A percentile compares a stretch with the other conserved stretches of the same genome.
phyloP scores from a whole-genome alignment of 495 filamentous ascomycete species.

The Hyaloscypha variabilis region DNA sequence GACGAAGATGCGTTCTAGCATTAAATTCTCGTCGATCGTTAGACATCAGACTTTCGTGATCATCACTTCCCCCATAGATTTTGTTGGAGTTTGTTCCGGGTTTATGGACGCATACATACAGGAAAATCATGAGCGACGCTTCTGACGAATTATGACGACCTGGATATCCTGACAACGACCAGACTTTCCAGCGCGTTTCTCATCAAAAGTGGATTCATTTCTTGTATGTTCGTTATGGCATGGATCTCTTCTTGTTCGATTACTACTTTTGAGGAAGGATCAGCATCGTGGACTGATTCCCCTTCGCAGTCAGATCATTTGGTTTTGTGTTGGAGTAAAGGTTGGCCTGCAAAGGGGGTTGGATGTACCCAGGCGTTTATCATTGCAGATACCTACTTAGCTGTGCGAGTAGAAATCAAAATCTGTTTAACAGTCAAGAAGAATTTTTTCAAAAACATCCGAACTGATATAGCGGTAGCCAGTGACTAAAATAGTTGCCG shows the following conservation, averaged over 20 bases:
- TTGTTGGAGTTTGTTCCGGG: slow-evolving; percentile 1
- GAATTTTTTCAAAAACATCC: background rate
- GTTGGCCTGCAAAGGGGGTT: slow-evolving; percentile 15
- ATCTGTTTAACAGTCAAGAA: background rate
- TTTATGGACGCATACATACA: slow-evolving; percentile 8
- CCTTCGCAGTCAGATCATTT: slow-evolving; percentile 12
- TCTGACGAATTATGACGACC: slow-evolving; percentile 14
- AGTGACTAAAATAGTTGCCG: background rate
- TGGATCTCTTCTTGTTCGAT: slow-evolving; percentile 27
- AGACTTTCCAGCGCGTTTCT: slow-evolving; percentile 4
- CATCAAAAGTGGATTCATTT: slow-evolving; percentile 21
- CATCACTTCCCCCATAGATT: background rate
- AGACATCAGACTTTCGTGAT: background rate
- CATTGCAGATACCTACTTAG: background rate
- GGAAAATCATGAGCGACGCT: slow-evolving; percentile 19
- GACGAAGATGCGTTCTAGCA: slow-evolving; percentile 54
- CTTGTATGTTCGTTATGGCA: slow-evolving; percentile 30
- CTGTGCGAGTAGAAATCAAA: background rate
- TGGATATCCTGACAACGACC: slow-evolving; percentile 6
- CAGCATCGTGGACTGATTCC: slow-evolving; percentile 22
- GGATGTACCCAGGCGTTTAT: slow-evolving; percentile 26
- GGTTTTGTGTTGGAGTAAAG: slow-evolving; percentile 29
- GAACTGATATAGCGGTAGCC: background rate
- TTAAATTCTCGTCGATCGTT: background rate
- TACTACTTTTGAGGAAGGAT: slow-evolving; percentile 20